Evolutionary conservation across 768 basidiomycete species (phyloP).

Genomic region (Trametes cubensis): DNA sequence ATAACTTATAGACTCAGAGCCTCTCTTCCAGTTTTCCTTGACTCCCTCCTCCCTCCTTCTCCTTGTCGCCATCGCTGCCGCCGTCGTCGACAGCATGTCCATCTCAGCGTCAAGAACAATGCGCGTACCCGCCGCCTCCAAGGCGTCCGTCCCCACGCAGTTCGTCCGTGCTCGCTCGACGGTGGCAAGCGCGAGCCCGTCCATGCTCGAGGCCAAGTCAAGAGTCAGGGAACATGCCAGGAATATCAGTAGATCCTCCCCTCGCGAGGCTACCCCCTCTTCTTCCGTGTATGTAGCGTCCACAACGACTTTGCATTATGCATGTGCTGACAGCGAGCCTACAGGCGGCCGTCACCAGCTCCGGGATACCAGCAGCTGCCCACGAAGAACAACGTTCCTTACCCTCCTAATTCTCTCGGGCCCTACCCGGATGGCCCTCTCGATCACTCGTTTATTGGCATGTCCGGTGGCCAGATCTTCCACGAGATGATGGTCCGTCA

Average conservation of each 20-base stretch:
- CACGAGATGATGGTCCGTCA: constrained; percentile 99
- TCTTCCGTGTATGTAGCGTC: constrained; percentile 55
- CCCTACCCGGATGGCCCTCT: constrained; percentile 51
- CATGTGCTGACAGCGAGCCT: constrained; percentile 13
- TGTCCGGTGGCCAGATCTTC: constrained; percentile 96
- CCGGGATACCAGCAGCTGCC: constrained; percentile 57
- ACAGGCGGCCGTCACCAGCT: constrained; percentile 65
- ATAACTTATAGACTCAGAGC: constrained; percentile 17
- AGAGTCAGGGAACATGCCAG: constrained; percentile 79
- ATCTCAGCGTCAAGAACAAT: constrained; percentile 40
- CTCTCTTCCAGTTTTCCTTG: constrained; percentile 19
- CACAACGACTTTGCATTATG: background rate
- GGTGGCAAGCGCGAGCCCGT: constrained; percentile 40
- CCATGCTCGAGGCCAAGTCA: constrained; percentile 78
- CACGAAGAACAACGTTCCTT: constrained; percentile 41
- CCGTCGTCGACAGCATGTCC: constrained; percentile 23
- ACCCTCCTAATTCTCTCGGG: constrained; percentile 38
- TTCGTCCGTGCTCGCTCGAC: constrained; percentile 57
- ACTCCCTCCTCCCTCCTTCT: constrained; percentile 12
- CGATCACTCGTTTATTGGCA: constrained; percentile 88
- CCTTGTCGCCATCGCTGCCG: constrained; percentile 15
- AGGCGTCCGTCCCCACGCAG: constrained; percentile 36
- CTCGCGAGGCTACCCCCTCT: constrained; percentile 61
- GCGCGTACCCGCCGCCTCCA: constrained; percentile 45
- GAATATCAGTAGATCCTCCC: constrained; percentile 69